Evolutionary conservation across 352 stramenopile species (phyloP).

Genomic region (Phytophthora tentaculata): DNA sequence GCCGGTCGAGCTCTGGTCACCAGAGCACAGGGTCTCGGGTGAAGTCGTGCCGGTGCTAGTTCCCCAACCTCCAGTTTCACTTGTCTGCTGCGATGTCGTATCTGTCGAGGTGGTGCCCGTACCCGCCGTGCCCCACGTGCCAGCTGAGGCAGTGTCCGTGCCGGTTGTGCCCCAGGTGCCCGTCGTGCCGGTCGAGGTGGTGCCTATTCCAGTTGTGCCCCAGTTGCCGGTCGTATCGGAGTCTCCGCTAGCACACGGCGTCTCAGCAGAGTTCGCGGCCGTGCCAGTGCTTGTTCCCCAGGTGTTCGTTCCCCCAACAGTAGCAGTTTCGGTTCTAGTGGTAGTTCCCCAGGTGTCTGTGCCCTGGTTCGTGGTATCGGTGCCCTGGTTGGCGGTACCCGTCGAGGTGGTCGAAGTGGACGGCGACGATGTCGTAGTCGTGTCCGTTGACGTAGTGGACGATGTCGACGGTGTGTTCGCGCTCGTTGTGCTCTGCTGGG

Average conservation of each 20-base stretch:
- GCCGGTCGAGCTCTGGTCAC: conserved; percentile 21
- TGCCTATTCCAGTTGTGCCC: too few relatives aligned
- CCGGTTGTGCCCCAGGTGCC: conserved; percentile 6
- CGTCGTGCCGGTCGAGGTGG: conserved; percentile 7
- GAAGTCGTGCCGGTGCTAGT: conserved; percentile 10
- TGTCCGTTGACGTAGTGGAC: conserved; percentile 13
- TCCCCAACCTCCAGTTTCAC: conserved; percentile 7
- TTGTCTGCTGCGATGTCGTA: conserved; percentile 18
- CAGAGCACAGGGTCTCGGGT: conserved; percentile 22
- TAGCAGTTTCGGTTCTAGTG: conserved; percentile 9
- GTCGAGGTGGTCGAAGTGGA: conserved; percentile 21
- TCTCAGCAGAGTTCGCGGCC: conserved; percentile 10
- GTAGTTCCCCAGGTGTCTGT: conserved; percentile 17
- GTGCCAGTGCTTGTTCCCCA: conserved; percentile 22
- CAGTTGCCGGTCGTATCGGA: conserved; percentile 13
- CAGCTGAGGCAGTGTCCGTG: conserved; percentile 6
- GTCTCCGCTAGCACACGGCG: conserved; percentile 20
- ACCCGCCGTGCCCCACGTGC: conserved; percentile 4
- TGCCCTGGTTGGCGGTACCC: conserved; percentile 12
- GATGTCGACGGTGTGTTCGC: conserved; percentile 20
- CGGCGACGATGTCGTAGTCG: conserved; percentile 21
- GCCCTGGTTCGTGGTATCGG: background rate
- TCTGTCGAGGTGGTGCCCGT: conserved; percentile 8
- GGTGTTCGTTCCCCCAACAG: background rate
- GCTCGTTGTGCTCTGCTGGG: conserved; percentile 12